Conservation (phyloP, 2,329 filamentous ascomycete genomes). For the Fusarium temperatum region DNA sequence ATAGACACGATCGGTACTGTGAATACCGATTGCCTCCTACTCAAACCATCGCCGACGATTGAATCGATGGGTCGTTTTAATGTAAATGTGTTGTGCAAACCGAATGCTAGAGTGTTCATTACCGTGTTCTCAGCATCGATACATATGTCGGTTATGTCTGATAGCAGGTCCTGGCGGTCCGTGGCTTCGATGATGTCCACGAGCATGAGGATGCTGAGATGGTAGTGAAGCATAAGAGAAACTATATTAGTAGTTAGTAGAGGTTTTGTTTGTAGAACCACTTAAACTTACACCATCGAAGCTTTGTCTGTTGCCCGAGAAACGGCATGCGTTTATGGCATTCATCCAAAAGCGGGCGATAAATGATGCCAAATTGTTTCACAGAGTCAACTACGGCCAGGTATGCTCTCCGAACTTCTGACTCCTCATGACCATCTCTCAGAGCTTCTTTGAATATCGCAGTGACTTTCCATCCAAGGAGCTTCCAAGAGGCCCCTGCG, state of each 20-base stretch:
- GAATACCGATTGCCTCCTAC: conserved; percentile 1
- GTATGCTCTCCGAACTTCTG: conserved; percentile 41
- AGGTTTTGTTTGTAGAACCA: rapidly evolving
- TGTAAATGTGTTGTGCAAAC: conserved; percentile 42
- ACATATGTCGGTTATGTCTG: conserved; percentile 36
- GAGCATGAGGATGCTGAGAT: conserved; percentile 46
- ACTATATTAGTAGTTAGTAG: conserved; percentile 19
- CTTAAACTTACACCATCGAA: conserved; percentile 43
- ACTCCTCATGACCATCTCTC: conserved; percentile 45
- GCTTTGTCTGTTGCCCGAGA: conserved; percentile 43
- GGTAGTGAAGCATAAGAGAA: conserved; percentile 47
- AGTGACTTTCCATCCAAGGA: conserved; percentile 46
- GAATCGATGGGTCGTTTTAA: conserved; percentile 6
- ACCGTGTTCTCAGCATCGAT: conserved; percentile 44
- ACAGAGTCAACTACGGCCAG: conserved; percentile 39
- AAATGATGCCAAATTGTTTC: conserved; percentile 42
- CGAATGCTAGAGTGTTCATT: conserved; percentile 46
- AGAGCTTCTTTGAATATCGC: conserved; percentile 47
- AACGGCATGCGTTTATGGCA: conserved; percentile 47
- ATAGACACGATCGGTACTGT: conserved; percentile 45
- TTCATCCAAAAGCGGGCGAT: conserved; percentile 41
- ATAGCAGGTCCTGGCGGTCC: conserved; percentile 40
- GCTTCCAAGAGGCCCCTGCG: conserved; percentile 42
- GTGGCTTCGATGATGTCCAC: conserved; percentile 44
- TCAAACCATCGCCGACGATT: not conserved